Evolutionary conservation across 768 basidiomycete species (phyloP).

Genomic region (Pleurotus eryngii): DNA sequence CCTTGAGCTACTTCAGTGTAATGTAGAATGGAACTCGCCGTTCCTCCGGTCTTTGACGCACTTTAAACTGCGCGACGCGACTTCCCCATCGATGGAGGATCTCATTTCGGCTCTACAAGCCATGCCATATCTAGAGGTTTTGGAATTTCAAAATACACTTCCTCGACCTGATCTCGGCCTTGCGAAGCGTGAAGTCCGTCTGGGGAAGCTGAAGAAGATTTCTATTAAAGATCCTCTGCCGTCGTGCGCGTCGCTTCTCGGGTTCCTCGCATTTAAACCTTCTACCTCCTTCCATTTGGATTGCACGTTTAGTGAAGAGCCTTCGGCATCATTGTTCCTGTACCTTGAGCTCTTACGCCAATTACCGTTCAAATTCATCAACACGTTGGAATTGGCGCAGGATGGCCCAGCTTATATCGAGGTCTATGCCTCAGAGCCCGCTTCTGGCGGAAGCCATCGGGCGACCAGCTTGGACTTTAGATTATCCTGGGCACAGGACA

Average conservation of each 20-base stretch:
- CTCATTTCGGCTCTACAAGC: conserved; percentile 29
- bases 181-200: conserved; percentile 9
- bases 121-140: conserved; percentile 29
- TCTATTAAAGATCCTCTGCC: conserved; percentile 14
- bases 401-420: background rate
- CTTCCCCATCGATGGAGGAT: conserved; percentile 27
- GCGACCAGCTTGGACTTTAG: conserved; percentile 17
- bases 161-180: conserved; percentile 18
- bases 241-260: conserved; percentile 22
- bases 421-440: background rate
- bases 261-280: conserved; percentile 18
- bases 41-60: conserved; percentile 32
- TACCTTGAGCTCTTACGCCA: conserved; percentile 11
- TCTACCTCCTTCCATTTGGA: conserved; percentile 12
- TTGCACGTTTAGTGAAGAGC: conserved; percentile 15
- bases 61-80: conserved; percentile 28
- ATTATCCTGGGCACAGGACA: conserved; percentile 20
- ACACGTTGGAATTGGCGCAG: conserved; percentile 9
- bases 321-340: conserved; percentile 16
- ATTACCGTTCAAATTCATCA: conserved; percentile 8
- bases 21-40: conserved; percentile 32
- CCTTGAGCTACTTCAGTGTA: conserved; percentile 31
- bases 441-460: background rate
- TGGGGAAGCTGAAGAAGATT: conserved; percentile 20
- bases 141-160: conserved; percentile 34